phyloP scores from a whole-genome alignment of 108 stramenopile genomes.

The Cyclotella cryptica region DNA sequence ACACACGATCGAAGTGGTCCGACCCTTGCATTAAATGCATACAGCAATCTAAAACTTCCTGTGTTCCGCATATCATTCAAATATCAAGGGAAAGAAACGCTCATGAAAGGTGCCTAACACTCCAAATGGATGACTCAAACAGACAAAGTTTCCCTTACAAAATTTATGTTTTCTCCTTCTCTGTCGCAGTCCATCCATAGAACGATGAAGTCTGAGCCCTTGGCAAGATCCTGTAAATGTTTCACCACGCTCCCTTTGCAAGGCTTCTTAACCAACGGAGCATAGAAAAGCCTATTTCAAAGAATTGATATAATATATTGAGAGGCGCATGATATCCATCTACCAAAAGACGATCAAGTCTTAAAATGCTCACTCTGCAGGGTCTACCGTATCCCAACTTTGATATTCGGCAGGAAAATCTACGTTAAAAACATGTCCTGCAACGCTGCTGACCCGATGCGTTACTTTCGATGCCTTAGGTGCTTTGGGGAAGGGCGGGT shows the following conservation, averaged over 20 bases:
- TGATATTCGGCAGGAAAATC: slow-evolving; percentile 92
- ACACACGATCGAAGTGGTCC: slow-evolving; percentile 79
- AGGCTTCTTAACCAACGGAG: slow-evolving; percentile 79
- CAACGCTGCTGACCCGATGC: slow-evolving; percentile 91
- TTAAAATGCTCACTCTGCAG: slow-evolving; percentile 61
- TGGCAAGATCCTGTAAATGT: slow-evolving; percentile 82
- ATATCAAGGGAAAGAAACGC: no score
- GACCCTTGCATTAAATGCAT: slow-evolving; percentile 70
- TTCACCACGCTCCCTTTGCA: slow-evolving; percentile 79
- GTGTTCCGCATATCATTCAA: no score
- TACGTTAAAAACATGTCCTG: slow-evolving; percentile 94
- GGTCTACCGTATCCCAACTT: slow-evolving; percentile 92
- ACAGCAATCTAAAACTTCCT: slow-evolving; percentile 87
- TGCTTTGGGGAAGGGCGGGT: slow-evolving; percentile 74
- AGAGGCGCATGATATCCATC: no score
- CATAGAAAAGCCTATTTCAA: slow-evolving; percentile 62
- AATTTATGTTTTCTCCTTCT: slow-evolving; percentile 97
- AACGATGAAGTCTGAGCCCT: slow-evolving; percentile 81
- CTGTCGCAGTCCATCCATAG: slow-evolving; percentile 97
- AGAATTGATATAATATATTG: background rate
- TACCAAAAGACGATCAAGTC: background rate
- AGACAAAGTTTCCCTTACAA: slow-evolving; percentile 36
- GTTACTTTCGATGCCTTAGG: slow-evolving; percentile 62
- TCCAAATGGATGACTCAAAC: no score
- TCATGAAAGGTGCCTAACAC: no score